Evolutionary conservation across 2,329 filamentous ascomycete genomes (phyloP).

Genomic region (Cladophialophora carrionii): DNA sequence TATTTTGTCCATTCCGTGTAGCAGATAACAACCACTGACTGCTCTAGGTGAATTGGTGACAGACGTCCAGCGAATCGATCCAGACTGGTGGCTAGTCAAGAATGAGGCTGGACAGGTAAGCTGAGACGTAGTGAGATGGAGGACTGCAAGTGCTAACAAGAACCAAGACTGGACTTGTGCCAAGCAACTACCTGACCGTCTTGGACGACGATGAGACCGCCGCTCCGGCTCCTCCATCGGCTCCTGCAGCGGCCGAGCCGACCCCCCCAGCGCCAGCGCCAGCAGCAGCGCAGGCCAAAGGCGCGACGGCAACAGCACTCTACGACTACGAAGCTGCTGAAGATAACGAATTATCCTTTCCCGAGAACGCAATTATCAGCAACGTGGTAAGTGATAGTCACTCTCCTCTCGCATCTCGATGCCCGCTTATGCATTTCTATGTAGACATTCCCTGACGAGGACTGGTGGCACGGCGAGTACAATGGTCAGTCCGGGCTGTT

Average conservation of each 20-base stretch:
- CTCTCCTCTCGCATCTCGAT: background rate
- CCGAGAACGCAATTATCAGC: slow-evolving; percentile 80
- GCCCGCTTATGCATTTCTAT: slow-evolving; percentile 1
- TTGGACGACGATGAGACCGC: slow-evolving; percentile 56
- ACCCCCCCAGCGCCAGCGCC: slow-evolving; percentile 39
- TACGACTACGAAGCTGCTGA: slow-evolving; percentile 98
- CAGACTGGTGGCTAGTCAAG: slow-evolving; percentile 98
- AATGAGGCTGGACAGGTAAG: slow-evolving; percentile 76
- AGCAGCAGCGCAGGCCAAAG: slow-evolving; percentile 44
- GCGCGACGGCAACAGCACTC: slow-evolving; percentile 76
- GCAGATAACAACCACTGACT: slow-evolving; percentile 4
- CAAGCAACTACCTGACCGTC: slow-evolving; percentile 94
- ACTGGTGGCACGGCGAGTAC: slow-evolving; percentile 96
- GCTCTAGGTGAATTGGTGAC: slow-evolving; percentile 68
- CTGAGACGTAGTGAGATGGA: background rate
- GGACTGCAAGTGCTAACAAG: slow-evolving; percentile 5
- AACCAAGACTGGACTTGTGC: slow-evolving; percentile 71
- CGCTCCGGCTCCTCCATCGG: slow-evolving; percentile 42
- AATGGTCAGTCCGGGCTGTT: slow-evolving; percentile 81
- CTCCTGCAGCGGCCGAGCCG: slow-evolving; percentile 44
- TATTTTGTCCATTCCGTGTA: background rate
- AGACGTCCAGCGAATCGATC: slow-evolving; percentile 95
- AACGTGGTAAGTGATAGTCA: slow-evolving; percentile 65
- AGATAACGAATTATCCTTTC: slow-evolving; percentile 85
- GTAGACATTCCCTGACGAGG: slow-evolving; percentile 93